Percentiles rank a stretch among this genome's conserved stretches.
Evolutionary conservation across 2,329 filamentous ascomycete genomes (phyloP).

Genomic region (Phaeomoniella chlamydospora): DNA sequence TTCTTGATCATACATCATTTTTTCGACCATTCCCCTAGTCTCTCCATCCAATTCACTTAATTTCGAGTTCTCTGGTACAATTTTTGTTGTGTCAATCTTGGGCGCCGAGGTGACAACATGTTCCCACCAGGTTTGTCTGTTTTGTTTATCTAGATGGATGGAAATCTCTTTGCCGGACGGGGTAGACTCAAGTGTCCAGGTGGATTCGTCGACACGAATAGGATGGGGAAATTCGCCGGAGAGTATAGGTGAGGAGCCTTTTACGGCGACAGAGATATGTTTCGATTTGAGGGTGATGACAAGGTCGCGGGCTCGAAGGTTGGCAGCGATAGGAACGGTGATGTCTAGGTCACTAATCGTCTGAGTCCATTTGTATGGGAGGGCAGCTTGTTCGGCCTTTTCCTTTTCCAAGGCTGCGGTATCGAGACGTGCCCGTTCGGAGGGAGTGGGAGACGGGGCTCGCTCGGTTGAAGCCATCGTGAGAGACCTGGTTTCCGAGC

Average conservation of each 20-base stretch:
- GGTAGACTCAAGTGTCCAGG: slow-evolving; percentile 75
- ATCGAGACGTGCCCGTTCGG: slow-evolving; percentile 40
- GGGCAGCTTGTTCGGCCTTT: slow-evolving; percentile 69
- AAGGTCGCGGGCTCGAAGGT: slow-evolving; percentile 72
- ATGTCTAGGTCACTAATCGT: slow-evolving; percentile 81
- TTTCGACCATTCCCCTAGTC: slow-evolving; percentile 95
- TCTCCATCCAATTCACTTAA: slow-evolving; percentile 86
- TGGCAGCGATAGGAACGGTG: slow-evolving; percentile 61
- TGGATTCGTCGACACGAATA: slow-evolving; percentile 72
- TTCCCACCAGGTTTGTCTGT: slow-evolving; percentile 98
- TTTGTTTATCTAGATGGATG: slow-evolving; percentile 85
- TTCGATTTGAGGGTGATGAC: slow-evolving; percentile 70
- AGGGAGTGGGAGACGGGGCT: slow-evolving; percentile 30
- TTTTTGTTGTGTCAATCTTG: slow-evolving; percentile 89
- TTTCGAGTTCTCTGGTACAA: slow-evolving; percentile 83
- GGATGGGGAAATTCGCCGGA: slow-evolving; percentile 76
- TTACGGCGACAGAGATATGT: slow-evolving; percentile 65
- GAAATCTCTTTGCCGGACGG: slow-evolving; percentile 57
- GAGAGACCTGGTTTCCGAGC: neutral
- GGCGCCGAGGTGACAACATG: slow-evolving; percentile 79
- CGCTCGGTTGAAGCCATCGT: slow-evolving; percentile 1
- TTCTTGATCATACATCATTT: slow-evolving; percentile 99
- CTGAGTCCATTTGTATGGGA: slow-evolving; percentile 97
- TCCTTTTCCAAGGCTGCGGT: slow-evolving; percentile 55
- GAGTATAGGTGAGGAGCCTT: slow-evolving; percentile 75